These are phyloP conservation scores for Alternaria postmessia DNA, from an alignment of 2,329 filamentous ascomycete genomes.

Conservation along the genomic window DNA sequence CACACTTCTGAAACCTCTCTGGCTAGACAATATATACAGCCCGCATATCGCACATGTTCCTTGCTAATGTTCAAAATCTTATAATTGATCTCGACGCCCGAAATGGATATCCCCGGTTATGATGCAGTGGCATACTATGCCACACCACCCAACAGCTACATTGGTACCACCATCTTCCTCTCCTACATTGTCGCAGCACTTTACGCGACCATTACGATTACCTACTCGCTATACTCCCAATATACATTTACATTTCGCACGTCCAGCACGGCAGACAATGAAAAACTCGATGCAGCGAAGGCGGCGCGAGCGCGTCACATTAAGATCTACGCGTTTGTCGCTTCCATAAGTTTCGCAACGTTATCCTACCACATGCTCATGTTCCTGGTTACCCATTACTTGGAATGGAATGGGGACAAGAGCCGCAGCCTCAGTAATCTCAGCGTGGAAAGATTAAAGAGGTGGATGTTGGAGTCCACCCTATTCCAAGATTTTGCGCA, in stretches of 20 bases:
- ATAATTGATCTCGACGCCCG: neutral
- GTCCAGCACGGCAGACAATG: neutral
- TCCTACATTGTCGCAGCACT: slow-evolving; percentile 41
- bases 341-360: slow-evolving; percentile 37
- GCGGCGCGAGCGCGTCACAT: slow-evolving; percentile 33
- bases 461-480: slow-evolving; percentile 40
- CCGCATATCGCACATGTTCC: neutral
- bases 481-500: slow-evolving; percentile 41
- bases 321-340: slow-evolving; percentile 38
- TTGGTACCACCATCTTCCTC: slow-evolving; percentile 42
- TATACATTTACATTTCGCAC: slow-evolving; percentile 20
- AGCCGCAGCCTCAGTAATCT: slow-evolving; percentile 4
- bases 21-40: neutral
- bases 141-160: slow-evolving; percentile 41
- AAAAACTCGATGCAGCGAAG: slow-evolving; percentile 17
- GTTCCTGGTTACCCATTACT: slow-evolving; percentile 39
- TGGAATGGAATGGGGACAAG: slow-evolving; percentile 27
- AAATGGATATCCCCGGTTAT: slow-evolving; percentile 19
- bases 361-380: slow-evolving; percentile 44
- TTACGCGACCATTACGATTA: slow-evolving; percentile 29
- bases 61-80: neutral
- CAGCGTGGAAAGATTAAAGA: slow-evolving; percentile 13
- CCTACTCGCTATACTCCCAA: slow-evolving; percentile 25
- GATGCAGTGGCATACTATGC: slow-evolving; percentile 16
- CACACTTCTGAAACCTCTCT: slow-evolving; percentile 11